Percentiles rank a stretch among this genome's conserved stretches.
Conservation (phyloP, 2,329 filamentous ascomycete genomes). For the Penicillium griseofulvum region DNA sequence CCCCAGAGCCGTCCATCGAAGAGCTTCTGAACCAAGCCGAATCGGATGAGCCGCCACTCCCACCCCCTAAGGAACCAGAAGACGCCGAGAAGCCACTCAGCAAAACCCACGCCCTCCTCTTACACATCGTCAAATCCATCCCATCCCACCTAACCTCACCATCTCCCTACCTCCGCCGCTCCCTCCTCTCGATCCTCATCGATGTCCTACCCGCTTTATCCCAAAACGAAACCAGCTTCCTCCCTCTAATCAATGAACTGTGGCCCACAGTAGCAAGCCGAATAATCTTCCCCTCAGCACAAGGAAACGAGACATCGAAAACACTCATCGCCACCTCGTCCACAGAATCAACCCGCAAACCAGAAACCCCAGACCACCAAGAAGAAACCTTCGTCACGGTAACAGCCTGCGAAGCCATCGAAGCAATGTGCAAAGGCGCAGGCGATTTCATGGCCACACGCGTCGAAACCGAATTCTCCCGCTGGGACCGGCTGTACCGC, state of each 20-base stretch:
- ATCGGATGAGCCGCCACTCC: slow-evolving; percentile 34
- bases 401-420: slow-evolving; percentile 67
- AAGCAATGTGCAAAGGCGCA: slow-evolving; percentile 66
- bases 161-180: slow-evolving; percentile 72
- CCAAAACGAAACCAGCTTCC: slow-evolving; percentile 74
- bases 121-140: slow-evolving; percentile 77
- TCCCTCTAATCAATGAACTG: slow-evolving; percentile 84
- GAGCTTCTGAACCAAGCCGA: slow-evolving; percentile 38
- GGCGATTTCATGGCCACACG: slow-evolving; percentile 78
- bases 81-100: slow-evolving; percentile 62
- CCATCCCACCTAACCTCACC: slow-evolving; percentile 89
- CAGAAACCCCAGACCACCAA: slow-evolving; percentile 27
- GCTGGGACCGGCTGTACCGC: slow-evolving; percentile 43
- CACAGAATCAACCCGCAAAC: slow-evolving; percentile 55
- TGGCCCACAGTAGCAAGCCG: slow-evolving; percentile 71
- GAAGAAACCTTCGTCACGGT: slow-evolving; percentile 57
- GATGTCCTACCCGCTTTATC: slow-evolving; percentile 71
- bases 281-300: slow-evolving; percentile 44
- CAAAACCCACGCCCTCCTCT: slow-evolving; percentile 75
- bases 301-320: slow-evolving; percentile 54
- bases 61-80: slow-evolving; percentile 48
- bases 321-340: slow-evolving; percentile 19
- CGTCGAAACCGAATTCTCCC: slow-evolving; percentile 65
- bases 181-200: slow-evolving; percentile 72
- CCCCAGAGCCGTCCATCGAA: slow-evolving; percentile 26